A percentile compares a stretch with the other conserved stretches of the same genome.
These are phyloP conservation scores for Cyclostephanos tholiformis DNA, from an alignment of 108 stramenopile species.

Conservation along the genomic window DNA sequence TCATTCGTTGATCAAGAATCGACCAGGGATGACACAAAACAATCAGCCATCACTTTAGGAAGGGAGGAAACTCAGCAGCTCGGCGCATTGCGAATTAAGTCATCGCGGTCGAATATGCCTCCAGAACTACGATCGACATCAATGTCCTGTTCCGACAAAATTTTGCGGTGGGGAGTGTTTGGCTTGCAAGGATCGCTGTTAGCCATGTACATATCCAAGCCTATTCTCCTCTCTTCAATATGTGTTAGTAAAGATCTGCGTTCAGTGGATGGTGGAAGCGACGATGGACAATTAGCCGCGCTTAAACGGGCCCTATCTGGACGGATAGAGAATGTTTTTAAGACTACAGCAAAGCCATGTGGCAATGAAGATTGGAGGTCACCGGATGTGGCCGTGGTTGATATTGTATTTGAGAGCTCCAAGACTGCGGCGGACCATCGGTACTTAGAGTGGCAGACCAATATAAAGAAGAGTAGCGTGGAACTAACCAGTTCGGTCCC, in stretches of 20 bases:
- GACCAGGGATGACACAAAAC: background rate
- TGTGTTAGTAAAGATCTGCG: constrained; percentile 73
- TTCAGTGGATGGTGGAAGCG: constrained; percentile 20
- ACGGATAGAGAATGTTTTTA: constrained; percentile 45
- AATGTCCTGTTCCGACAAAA: constrained; percentile 93
- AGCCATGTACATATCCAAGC: constrained; percentile 46
- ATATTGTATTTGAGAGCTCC: constrained; percentile 31
- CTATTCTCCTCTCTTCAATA: constrained; percentile 62
- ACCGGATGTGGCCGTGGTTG: constrained; percentile 54
- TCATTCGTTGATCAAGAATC: constrained; percentile 4
- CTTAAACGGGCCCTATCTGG: constrained; percentile 62
- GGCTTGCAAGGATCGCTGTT: constrained; percentile 78
- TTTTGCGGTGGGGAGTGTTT: constrained; percentile 82
- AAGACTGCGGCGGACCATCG: constrained; percentile 40
- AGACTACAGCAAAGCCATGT: background rate
- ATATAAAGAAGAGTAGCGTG: constrained; percentile 11
- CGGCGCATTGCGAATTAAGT: constrained; percentile 83
- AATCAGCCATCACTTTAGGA: constrained; percentile 37
- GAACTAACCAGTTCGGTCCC: background rate
- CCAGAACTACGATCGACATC: constrained; percentile 70
- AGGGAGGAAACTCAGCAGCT: constrained; percentile 70
- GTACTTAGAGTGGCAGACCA: constrained; percentile 6
- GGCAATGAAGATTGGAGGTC: constrained; percentile 16
- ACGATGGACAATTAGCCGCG: constrained; percentile 54
- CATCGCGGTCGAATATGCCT: constrained; percentile 88